Percentiles rank a stretch among this genome's conserved stretches.
phyloP scores from a whole-genome alignment of 2,329 filamentous ascomycete species.

The Fusarium sp. region DNA sequence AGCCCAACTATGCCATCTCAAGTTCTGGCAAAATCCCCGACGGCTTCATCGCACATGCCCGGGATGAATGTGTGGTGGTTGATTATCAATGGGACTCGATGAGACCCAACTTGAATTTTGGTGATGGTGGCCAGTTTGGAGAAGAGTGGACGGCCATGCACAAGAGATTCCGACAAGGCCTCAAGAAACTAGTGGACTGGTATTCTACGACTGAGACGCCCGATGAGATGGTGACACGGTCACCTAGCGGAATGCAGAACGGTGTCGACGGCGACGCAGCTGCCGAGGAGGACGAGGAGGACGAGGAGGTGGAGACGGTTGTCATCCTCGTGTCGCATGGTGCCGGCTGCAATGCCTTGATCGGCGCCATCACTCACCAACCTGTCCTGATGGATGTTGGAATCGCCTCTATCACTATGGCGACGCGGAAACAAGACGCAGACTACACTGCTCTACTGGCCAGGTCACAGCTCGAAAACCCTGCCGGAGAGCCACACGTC shows the following conservation, averaged over 20 bases:
- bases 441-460: slow-evolving; percentile 51
- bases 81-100: slow-evolving; percentile 98
- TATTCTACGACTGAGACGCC: slow-evolving; percentile 71
- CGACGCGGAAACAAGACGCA: slow-evolving; percentile 67
- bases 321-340: slow-evolving; percentile 93
- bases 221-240: slow-evolving; percentile 60
- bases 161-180: slow-evolving; percentile 82
- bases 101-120: slow-evolving; percentile 81
- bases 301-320: slow-evolving; percentile 78
- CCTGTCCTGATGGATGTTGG: slow-evolving; percentile 91
- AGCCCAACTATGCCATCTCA: slow-evolving; percentile 85
- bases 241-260: slow-evolving; percentile 33
- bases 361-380: slow-evolving; percentile 90
- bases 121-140: slow-evolving; percentile 85
- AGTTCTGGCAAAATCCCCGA: slow-evolving; percentile 82
- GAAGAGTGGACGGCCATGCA: slow-evolving; percentile 99
- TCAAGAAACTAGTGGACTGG: slow-evolving; percentile 85
- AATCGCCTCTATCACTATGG: slow-evolving; percentile 92
- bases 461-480: slow-evolving; percentile 37
- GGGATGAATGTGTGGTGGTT: slow-evolving; percentile 85
- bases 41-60: slow-evolving; percentile 90
- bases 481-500: slow-evolving; percentile 47
- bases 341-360: slow-evolving; percentile 94
- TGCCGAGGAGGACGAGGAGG: slow-evolving; percentile 65
- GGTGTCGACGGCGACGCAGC: slow-evolving; percentile 48